phyloP scores from a whole-genome alignment of 2,329 filamentous ascomycete species.

The Aspergillus proliferans region DNA sequence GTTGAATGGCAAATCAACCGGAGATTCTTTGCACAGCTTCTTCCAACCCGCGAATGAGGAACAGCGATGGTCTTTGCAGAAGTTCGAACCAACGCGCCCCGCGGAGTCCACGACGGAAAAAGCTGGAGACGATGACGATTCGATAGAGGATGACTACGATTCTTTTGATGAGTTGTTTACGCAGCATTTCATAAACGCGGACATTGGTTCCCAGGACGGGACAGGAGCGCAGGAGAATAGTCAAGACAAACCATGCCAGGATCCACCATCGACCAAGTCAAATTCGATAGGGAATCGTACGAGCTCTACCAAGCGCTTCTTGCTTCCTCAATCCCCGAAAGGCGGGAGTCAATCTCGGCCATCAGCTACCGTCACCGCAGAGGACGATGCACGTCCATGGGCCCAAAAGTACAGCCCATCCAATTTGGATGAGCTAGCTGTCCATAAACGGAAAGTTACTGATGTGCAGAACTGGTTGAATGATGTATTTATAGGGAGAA shows the following conservation, averaged over 20 bases:
- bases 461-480: conserved; percentile 82
- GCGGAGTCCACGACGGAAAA: conserved; percentile 7
- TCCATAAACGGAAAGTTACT: conserved; percentile 88
- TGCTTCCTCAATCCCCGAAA: conserved; percentile 4
- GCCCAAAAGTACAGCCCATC: conserved; percentile 73
- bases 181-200: conserved; percentile 23
- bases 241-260: conserved; percentile 4
- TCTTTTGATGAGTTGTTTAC: conserved; percentile 33
- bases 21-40: conserved; percentile 33
- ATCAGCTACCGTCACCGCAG: conserved; percentile 14
- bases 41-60: conserved; percentile 35
- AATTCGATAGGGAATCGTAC: conserved; percentile 7
- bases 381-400: conserved; percentile 69
- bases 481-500: conserved; percentile 59
- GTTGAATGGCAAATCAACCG: conserved; percentile 16
- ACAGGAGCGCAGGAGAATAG: conserved; percentile 2
- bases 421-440: conserved; percentile 75
- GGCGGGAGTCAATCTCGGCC: not conserved
- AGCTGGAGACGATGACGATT: conserved; percentile 27
- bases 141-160: conserved; percentile 37
- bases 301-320: conserved; percentile 21
- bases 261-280: conserved; percentile 12
- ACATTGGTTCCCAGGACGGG: conserved; percentile 1
- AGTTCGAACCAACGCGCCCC: conserved; percentile 16
- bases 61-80: conserved; percentile 32